Percentiles rank a stretch among this genome's conserved stretches.
Evolutionary conservation across 495 filamentous ascomycete genomes (phyloP).

Genomic region (Pseudevernia furfuracea): DNA sequence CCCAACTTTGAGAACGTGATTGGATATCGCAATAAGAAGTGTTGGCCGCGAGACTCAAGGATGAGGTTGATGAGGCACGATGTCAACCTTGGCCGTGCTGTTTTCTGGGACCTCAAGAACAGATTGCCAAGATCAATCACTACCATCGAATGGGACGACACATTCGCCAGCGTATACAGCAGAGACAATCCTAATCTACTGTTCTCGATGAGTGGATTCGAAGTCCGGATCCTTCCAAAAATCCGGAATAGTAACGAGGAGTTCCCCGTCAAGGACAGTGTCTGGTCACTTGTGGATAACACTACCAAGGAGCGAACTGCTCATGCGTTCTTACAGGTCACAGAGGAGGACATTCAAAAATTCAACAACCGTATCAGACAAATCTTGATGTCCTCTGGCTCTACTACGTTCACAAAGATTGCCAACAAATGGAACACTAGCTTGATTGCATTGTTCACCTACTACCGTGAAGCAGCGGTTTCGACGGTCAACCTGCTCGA

Average conservation of each 20-base stretch:
- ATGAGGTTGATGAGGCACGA: conserved; percentile 99
- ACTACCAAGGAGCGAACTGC: conserved; percentile 94
- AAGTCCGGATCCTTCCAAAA: conserved; percentile 96
- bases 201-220: conserved; percentile 97
- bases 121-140: conserved; percentile 88
- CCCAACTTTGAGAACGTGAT: conserved; percentile 99
- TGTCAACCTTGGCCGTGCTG: conserved; percentile 94
- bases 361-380: conserved; percentile 99
- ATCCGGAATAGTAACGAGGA: conserved; percentile 90
- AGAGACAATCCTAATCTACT: conserved; percentile 95
- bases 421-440: conserved; percentile 99
- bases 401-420: conserved; percentile 99
- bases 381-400: conserved; percentile 98
- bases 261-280: conserved; percentile 94
- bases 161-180: conserved; percentile 98
- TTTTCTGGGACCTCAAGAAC: conserved; percentile 99
- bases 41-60: conserved; percentile 94
- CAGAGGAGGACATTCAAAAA: conserved; percentile 96
- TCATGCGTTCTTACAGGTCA: conserved; percentile 96
- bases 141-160: conserved; percentile 99
- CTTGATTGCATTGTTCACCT: conserved; percentile 97
- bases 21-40: conserved; percentile 98
- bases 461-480: conserved; percentile 98
- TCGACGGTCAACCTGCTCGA: conserved; percentile 92
- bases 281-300: conserved; percentile 96